Evolutionary conservation across 352 stramenopile species (phyloP), one percentile per base, ranked within the genome.

Genomic region (Globisporangium spiculum): DNA sequence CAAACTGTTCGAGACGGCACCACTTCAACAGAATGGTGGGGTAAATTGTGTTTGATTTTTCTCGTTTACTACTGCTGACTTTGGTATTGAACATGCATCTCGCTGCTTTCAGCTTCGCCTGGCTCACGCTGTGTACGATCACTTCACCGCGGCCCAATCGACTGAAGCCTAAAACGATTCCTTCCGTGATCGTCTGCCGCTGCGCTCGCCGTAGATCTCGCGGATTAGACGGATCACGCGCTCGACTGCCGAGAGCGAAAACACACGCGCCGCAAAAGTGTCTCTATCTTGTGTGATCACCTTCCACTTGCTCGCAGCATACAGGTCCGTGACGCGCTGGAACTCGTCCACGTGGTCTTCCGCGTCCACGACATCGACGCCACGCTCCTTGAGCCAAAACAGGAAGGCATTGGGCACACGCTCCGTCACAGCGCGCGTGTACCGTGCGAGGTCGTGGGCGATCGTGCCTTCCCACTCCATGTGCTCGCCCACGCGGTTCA

Each of bases 381-480:
- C 72, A 9, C 77, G 75, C 61, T 80, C 67, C 38, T 76, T 75
- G 69, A 94, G 71, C 87, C 86, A 93, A 60, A 83, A 89, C 59
- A 95, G 76, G 41, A 89, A 93, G 24, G 83, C 83, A 63, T 95
- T 95, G 14, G 85, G 86, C 65, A 83, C 80, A 32, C 77, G 71
- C 68, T 93, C 86, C 3, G 74, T 86, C 41, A 80, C 67, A 34
- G 88, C 83, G 22, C 88, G 88, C 10, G 72, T 68, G 66, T 86
- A 93, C 10, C 88, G 83, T 12, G 88, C 85, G 24, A 93, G 67
- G 54, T 95, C 88, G 69, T 94, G 88, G 24, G 88, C 86, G 50
- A 95, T 81, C 58, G 85, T 93, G 64, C 86, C 88, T 72, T 95
- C 83, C 84, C 86, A 95, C 72, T 94, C 86, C 76, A 95, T 89